Percentiles rank a stretch among this genome's conserved stretches.
Conservation (phyloP, 78 protist species). For the Monosiga brevicollis region DNA sequence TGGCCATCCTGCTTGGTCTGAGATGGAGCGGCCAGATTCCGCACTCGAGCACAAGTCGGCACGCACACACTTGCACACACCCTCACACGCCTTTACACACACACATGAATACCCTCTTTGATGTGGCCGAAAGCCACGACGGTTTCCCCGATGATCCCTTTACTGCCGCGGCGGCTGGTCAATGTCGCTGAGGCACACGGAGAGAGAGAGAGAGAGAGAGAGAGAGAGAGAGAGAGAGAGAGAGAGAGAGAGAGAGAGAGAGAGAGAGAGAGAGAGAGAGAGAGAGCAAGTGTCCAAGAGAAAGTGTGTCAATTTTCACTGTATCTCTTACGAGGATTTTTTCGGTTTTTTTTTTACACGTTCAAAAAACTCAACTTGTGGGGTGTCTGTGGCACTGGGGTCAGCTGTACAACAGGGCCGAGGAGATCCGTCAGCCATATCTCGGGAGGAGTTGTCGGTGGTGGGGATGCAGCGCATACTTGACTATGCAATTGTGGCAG, state of each 20-base stretch:
- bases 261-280: not conserved
- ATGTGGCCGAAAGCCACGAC: not conserved
- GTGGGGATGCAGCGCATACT: not conserved
- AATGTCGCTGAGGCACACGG: not conserved
- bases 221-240: not conserved
- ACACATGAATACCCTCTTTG: not conserved
- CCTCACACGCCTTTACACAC: not conserved
- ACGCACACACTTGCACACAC: not conserved
- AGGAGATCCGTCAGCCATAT: not conserved
- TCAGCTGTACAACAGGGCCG: not conserved
- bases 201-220: not conserved
- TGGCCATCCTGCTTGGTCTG: not conserved
- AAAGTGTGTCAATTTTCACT: too few relatives aligned
- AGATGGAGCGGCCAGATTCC: not conserved
- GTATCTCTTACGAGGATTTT: too few relatives aligned
- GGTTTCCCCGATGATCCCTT: not conserved
- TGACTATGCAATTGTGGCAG: too few relatives aligned
- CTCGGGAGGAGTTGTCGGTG: not conserved
- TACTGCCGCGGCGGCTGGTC: not conserved
- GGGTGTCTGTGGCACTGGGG: not conserved
- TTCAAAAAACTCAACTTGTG: not conserved
- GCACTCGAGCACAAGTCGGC: not conserved
- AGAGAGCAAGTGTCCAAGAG: not conserved
- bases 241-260: not conserved
- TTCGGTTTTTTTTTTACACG: too few relatives aligned